A percentile compares a stretch with the other conserved stretches of the same genome.
These are phyloP conservation scores for Helotiales sp. DNA, from an alignment of 2,329 filamentous ascomycete species.

Conservation along the genomic window DNA sequence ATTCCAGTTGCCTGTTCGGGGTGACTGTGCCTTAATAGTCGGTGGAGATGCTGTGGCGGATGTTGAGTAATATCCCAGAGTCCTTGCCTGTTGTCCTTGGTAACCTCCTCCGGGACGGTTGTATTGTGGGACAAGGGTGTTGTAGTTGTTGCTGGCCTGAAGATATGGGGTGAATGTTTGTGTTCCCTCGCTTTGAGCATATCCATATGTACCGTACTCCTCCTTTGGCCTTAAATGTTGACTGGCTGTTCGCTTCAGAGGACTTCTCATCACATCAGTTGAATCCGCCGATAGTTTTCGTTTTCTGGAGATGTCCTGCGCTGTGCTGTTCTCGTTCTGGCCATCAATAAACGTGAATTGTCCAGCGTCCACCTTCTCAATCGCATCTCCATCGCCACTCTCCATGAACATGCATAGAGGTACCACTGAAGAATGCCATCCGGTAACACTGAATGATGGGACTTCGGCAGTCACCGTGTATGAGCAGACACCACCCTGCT, in stretches of 20 bases:
- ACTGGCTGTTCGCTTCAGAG: constrained; percentile 52
- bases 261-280: constrained; percentile 51
- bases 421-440: constrained; percentile 59
- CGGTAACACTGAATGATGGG: constrained; percentile 66
- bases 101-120: constrained; percentile 44
- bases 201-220: constrained; percentile 60
- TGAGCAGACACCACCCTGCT: constrained; percentile 64
- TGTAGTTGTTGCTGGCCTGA: constrained; percentile 54
- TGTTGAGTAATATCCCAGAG: constrained; percentile 48
- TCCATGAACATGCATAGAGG: constrained; percentile 65
- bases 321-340: constrained; percentile 44
- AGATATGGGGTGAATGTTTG: constrained; percentile 56
- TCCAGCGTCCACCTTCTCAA: constrained; percentile 60
- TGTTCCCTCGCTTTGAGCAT: constrained; percentile 52
- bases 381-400: constrained; percentile 56
- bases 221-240: constrained; percentile 54
- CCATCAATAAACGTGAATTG: constrained; percentile 64
- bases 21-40: constrained; percentile 53
- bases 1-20: constrained; percentile 53
- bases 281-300: constrained; percentile 59
- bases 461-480: constrained; percentile 77
- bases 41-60: constrained; percentile 48
- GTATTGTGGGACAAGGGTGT: constrained; percentile 44
- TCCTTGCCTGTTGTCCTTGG: constrained; percentile 46
- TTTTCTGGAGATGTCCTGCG: constrained; percentile 54